Percentiles rank a stretch among this genome's conserved stretches.
Conservation (phyloP, 176 grass and related monocot genomes). For the Tillandsia leiboldiana region DNA sequence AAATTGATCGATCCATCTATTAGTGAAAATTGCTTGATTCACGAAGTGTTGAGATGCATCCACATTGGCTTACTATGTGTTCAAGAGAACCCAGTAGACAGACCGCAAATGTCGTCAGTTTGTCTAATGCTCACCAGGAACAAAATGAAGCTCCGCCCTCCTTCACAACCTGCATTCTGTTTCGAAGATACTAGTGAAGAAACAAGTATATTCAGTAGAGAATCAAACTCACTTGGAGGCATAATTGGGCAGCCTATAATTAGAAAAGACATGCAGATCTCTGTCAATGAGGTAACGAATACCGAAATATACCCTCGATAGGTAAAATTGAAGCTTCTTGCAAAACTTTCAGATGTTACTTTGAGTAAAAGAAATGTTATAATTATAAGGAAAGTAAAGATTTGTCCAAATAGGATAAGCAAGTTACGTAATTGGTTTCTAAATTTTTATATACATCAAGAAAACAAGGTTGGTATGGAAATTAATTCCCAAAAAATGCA, state of each 20-base stretch:
- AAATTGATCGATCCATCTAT: slow-evolving; percentile 20
- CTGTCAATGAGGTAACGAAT: slow-evolving; percentile 27
- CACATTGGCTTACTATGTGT: slow-evolving; percentile 23
- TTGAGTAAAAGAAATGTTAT: too few species aligned
- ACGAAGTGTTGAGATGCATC: slow-evolving; percentile 27
- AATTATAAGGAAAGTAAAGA: too few species aligned
- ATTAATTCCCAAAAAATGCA: too few species aligned
- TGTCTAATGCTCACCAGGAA: slow-evolving; percentile 22
- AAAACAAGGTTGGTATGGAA: too few species aligned
- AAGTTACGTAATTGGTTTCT: too few species aligned
- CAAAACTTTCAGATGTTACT: too few species aligned
- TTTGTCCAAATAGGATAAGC: too few species aligned
- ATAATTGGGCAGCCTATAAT: neutral
- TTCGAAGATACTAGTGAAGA: neutral
- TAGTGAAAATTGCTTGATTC: neutral
- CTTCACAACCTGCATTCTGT: slow-evolving; percentile 23
- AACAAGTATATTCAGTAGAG: neutral
- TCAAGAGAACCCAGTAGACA: slow-evolving; percentile 17
- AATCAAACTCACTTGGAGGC: neutral
- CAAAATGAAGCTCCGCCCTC: slow-evolving; percentile 13
- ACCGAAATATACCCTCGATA: slow-evolving; percentile 28
- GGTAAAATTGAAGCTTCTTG: neutral
- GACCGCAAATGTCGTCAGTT: slow-evolving; percentile 23
- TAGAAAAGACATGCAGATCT: neutral
- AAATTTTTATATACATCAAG: too few species aligned